Conservation (phyloP, 768 basidiomycete genomes). For the Leccinum uliginosum region DNA sequence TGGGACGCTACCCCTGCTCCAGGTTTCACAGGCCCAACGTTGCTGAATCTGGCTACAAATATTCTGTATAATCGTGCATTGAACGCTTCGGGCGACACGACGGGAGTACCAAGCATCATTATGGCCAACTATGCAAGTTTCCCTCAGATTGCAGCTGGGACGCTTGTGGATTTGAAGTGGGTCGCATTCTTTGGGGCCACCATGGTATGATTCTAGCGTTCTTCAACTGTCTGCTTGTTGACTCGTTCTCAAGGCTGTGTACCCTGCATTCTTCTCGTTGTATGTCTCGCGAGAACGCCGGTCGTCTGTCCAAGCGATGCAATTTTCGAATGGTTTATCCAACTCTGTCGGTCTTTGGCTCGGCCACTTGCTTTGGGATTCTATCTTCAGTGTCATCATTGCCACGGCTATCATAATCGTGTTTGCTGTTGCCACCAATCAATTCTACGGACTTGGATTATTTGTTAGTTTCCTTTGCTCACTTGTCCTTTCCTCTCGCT, state of each 20-base stretch:
- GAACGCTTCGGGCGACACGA: conserved; percentile 42
- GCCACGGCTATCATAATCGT: conserved; percentile 63
- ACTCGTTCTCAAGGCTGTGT: conserved; percentile 48
- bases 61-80: conserved; percentile 60
- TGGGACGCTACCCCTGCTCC: conserved; percentile 66
- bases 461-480: conserved; percentile 39
- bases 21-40: conserved; percentile 50
- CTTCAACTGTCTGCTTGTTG: not conserved
- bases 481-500: not conserved
- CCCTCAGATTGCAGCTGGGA: conserved; percentile 51
- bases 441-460: conserved; percentile 67
- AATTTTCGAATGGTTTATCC: conserved; percentile 70
- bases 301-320: conserved; percentile 74
- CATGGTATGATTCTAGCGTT: conserved; percentile 46
- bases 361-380: conserved; percentile 74
- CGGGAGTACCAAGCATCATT: conserved; percentile 47
- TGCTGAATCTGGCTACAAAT: conserved; percentile 69
- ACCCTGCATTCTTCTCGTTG: conserved; percentile 76
- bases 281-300: conserved; percentile 73
- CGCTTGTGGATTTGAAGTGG: conserved; percentile 67
- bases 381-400: conserved; percentile 52
- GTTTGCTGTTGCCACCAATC: conserved; percentile 51
- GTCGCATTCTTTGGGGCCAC: conserved; percentile 66
- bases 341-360: conserved; percentile 72
- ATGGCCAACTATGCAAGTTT: conserved; percentile 53